Conservation (phyloP, 495 filamentous ascomycete genomes). For the Xylaria castorea region DNA sequence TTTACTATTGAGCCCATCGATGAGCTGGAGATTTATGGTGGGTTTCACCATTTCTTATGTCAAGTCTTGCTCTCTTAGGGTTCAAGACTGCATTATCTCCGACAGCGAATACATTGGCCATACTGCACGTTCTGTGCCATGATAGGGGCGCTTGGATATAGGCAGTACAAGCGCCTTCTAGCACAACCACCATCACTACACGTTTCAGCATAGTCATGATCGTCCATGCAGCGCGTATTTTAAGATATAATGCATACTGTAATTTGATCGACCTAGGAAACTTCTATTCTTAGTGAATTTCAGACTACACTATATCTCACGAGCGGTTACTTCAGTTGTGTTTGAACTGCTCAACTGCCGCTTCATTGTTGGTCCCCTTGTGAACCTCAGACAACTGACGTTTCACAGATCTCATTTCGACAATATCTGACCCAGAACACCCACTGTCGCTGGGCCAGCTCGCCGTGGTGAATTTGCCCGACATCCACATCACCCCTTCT, state of each 20-base stretch:
- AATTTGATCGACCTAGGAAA: not conserved
- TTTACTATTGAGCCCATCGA: constrained; percentile 81
- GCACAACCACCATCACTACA: not conserved
- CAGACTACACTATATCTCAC: not conserved
- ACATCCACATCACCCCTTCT: constrained; percentile 79
- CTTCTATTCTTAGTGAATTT: constrained; percentile 6
- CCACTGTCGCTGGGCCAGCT: constrained; percentile 90
- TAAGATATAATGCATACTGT: not conserved
- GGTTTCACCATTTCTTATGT: constrained; percentile 31
- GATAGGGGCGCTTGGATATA: constrained; percentile 4
- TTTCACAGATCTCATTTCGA: constrained; percentile 82
- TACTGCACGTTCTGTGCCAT: not conserved
- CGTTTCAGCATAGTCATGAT: constrained; percentile 8
- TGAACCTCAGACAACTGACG: constrained; percentile 44
- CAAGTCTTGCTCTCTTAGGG: not conserved
- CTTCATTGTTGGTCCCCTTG: not conserved
- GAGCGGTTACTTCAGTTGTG: not conserved
- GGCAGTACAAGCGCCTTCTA: not conserved
- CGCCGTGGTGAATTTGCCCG: constrained; percentile 90
- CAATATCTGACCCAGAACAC: constrained; percentile 95
- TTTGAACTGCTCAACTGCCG: not conserved
- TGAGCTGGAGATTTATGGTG: constrained; percentile 95
- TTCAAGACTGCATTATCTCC: not conserved
- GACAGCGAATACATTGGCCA: not conserved
- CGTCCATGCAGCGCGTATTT: not conserved